Conservation (phyloP, 768 basidiomycete genomes). For the Astraeus odoratus region DNA sequence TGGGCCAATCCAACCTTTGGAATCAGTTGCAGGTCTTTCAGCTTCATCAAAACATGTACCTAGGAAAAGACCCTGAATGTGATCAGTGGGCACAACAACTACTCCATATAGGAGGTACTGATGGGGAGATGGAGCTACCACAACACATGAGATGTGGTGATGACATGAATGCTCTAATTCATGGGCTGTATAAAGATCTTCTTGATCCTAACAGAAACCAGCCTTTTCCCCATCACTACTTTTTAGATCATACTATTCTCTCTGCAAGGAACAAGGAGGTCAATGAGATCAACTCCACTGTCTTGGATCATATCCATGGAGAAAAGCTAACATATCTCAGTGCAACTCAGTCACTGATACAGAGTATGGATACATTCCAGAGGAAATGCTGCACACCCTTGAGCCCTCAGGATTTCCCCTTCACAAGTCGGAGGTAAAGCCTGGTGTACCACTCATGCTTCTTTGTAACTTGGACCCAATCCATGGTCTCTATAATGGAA, state of each 20-base stretch:
- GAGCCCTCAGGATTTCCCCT: slow-evolving; percentile 34
- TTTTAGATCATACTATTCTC: slow-evolving; percentile 26
- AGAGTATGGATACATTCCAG: slow-evolving; percentile 20
- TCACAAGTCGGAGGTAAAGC: slow-evolving; percentile 27
- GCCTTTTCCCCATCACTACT: slow-evolving; percentile 19
- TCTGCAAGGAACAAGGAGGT: slow-evolving; percentile 24
- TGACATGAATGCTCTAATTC: too few relatives aligned
- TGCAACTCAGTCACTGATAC: slow-evolving; percentile 23
- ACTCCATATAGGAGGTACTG: slow-evolving; percentile 28
- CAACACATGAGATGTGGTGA: too few relatives aligned
- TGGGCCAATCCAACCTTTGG: slow-evolving; percentile 35
- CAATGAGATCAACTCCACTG: slow-evolving; percentile 24
- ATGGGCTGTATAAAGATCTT: slow-evolving; percentile 21
- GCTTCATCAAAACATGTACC: slow-evolving; percentile 34
- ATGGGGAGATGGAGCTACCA: too few relatives aligned
- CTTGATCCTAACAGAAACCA: slow-evolving; percentile 3
- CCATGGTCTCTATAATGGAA: slow-evolving; percentile 35
- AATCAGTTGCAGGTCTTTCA: slow-evolving; percentile 21
- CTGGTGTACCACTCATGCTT: slow-evolving; percentile 34
- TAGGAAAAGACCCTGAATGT: slow-evolving; percentile 20
- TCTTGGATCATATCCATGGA: slow-evolving; percentile 20
- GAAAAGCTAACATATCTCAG: slow-evolving; percentile 17
- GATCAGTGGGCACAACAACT: too few relatives aligned
- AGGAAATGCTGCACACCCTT: slow-evolving; percentile 37
- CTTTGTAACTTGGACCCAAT: slow-evolving; percentile 35